Conservation (phyloP, 331 rosid species). For the Spiraea crenata region DNA sequence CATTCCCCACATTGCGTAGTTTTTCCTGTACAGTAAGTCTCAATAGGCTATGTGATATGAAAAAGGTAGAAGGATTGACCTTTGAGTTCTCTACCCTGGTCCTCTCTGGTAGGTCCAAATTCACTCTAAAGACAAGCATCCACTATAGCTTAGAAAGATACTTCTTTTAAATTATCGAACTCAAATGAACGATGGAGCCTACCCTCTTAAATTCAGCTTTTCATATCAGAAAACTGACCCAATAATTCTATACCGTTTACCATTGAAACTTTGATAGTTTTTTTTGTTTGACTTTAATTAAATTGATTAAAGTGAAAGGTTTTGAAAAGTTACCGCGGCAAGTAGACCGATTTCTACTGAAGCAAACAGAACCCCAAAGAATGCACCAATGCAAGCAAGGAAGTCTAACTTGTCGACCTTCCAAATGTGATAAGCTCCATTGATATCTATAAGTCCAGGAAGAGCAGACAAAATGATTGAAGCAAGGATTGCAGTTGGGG, state of each 20-base stretch:
- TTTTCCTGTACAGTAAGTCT: background rate
- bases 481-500: slow-evolving; percentile 47
- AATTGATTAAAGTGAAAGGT: background rate
- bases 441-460: slow-evolving; percentile 46
- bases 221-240: background rate
- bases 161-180: background rate
- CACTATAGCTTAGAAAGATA: background rate
- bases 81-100: background rate
- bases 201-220: background rate
- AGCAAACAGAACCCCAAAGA: slow-evolving; percentile 45
- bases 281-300: background rate
- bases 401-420: slow-evolving; percentile 49
- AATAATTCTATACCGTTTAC: background rate
- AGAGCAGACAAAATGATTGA: slow-evolving; percentile 48
- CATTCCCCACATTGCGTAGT: background rate
- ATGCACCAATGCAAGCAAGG: slow-evolving; percentile 47
- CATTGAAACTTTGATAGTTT: background rate
- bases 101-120: background rate
- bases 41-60: background rate
- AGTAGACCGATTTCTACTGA: slow-evolving; percentile 48
- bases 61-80: slow-evolving; percentile 2
- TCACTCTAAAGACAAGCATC: slow-evolving; percentile 1
- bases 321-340: slow-evolving; percentile 30
- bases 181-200: slow-evolving; percentile 8
- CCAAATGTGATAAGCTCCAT: slow-evolving; percentile 40